A percentile compares a stretch with the other conserved stretches of the same genome.
Conservation (phyloP, 352 stramenopile species). For the Phytopythium litorale region DNA sequence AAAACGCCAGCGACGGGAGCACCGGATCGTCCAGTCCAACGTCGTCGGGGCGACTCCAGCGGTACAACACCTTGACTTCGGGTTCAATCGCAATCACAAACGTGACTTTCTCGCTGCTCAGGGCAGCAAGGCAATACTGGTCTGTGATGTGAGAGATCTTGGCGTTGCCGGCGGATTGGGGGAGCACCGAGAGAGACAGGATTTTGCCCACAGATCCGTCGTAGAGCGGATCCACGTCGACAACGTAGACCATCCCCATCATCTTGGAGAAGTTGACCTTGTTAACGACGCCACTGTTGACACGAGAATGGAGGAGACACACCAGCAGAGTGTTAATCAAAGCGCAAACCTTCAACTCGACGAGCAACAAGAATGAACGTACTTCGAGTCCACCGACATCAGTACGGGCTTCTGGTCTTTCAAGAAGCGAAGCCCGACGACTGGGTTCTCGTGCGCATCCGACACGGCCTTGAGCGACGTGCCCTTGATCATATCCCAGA, state of each 20-base stretch:
- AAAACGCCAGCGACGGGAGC: slow-evolving; percentile 93
- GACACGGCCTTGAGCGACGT: slow-evolving; percentile 87
- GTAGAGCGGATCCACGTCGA: slow-evolving; percentile 94
- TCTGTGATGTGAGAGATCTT: slow-evolving; percentile 86
- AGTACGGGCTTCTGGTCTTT: slow-evolving; percentile 86
- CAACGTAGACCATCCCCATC: slow-evolving; percentile 92
- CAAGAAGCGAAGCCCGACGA: slow-evolving; percentile 82
- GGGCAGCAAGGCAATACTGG: slow-evolving; percentile 75
- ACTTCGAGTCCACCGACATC: slow-evolving; percentile 82
- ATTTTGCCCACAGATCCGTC: slow-evolving; percentile 92
- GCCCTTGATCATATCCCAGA: slow-evolving; percentile 97
- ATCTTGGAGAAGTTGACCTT: slow-evolving; percentile 94
- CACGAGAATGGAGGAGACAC: slow-evolving; percentile 28
- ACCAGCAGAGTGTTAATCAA: slow-evolving; percentile 20
- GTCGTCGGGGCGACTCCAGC: slow-evolving; percentile 87
- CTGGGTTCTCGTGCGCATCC: slow-evolving; percentile 87
- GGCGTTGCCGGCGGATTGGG: slow-evolving; percentile 72
- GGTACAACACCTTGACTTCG: slow-evolving; percentile 92
- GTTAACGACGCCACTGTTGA: slow-evolving; percentile 86
- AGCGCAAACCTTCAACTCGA: slow-evolving; percentile 24
- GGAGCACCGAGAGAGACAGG: slow-evolving; percentile 75
- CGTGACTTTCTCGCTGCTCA: slow-evolving; percentile 91
- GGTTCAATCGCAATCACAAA: slow-evolving; percentile 96
- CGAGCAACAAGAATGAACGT: slow-evolving; percentile 24
- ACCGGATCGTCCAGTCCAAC: slow-evolving; percentile 66